These are phyloP conservation scores for Sanghuangporus weigelae DNA, from an alignment of 1,284 basidiomycete genomes.

Conservation along the genomic window DNA sequence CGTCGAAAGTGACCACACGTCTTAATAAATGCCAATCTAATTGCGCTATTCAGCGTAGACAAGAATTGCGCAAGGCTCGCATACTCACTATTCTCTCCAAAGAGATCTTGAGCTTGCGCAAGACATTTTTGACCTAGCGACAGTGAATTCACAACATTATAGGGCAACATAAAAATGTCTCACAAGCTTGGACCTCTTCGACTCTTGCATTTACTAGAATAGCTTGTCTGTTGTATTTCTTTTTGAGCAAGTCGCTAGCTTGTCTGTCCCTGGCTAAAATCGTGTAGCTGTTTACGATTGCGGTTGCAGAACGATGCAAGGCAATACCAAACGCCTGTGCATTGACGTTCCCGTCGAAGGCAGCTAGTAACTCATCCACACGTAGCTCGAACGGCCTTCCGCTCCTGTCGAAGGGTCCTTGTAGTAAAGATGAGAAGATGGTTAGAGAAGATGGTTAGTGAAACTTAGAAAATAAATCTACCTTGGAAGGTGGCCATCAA, in stretches of 20 bases:
- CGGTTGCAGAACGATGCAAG: neutral
- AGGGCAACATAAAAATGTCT: neutral
- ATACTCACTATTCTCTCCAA: conserved; percentile 5
- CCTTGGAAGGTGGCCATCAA: neutral
- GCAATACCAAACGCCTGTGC: neutral
- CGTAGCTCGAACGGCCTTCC: neutral
- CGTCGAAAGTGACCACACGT: neutral
- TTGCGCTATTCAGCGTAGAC: neutral
- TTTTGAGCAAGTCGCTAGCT: neutral
- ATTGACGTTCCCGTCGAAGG: neutral
- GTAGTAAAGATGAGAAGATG: neutral
- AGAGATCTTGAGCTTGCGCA: neutral
- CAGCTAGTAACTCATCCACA: neutral
- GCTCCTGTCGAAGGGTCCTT: neutral
- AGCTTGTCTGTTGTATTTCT: neutral
- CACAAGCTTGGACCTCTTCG: conserved; percentile 6
- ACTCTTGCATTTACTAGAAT: neutral
- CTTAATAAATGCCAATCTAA: conserved; percentile 13
- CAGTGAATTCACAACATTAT: neutral
- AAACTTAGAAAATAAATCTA: neutral
- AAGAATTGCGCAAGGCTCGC: too few relatives aligned
- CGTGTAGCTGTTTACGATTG: neutral
- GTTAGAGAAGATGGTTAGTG: neutral
- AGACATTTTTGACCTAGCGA: conserved; percentile 8
- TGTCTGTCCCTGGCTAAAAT: neutral